Evolutionary conservation across 2,329 filamentous ascomycete genomes (phyloP).

Genomic region (Sporothrix euskadiensis): DNA sequence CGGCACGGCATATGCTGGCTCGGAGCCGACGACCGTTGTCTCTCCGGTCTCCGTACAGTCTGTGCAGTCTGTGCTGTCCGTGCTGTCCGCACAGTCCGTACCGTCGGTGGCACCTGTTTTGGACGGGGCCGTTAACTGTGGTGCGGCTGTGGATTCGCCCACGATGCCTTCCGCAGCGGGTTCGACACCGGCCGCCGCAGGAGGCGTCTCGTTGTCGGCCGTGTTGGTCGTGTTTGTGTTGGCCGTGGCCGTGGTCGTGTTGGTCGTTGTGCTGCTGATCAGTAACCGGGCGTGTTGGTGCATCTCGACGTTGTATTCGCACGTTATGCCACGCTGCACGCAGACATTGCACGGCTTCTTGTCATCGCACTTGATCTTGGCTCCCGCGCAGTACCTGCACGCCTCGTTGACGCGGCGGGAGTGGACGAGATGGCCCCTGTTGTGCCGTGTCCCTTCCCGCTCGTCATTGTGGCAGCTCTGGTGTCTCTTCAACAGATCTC

Average conservation of each 20-base stretch:
- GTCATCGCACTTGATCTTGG: conserved; percentile 58
- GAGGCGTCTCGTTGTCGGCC: too few relatives aligned
- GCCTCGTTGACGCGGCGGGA: conserved; percentile 55
- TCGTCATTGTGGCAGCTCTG: conserved; percentile 24
- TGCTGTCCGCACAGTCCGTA: background rate
- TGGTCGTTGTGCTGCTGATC: background rate
- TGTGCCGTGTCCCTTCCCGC: background rate
- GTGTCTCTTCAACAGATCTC: conserved; percentile 31
- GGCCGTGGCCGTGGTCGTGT: too few relatives aligned
- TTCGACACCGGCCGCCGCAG: too few relatives aligned
- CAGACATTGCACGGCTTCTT: conserved; percentile 56
- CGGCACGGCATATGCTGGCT: background rate
- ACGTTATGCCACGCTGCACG: conserved; percentile 49
- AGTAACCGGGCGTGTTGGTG: background rate
- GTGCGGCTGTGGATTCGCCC: background rate
- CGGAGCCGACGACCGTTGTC: background rate
- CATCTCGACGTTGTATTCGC: conserved; percentile 40
- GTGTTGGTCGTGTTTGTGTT: too few relatives aligned
- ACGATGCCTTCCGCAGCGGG: background rate
- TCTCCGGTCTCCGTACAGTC: background rate
- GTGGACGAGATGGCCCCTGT: conserved; percentile 27
- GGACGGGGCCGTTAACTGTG: background rate
- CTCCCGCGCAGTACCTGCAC: conserved; percentile 53
- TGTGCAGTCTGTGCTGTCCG: too few relatives aligned
- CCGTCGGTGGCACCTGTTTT: background rate